Evolutionary conservation across 2,329 filamentous ascomycete species (phyloP).

Genomic region (Biscogniauxia mediterranea): DNA sequence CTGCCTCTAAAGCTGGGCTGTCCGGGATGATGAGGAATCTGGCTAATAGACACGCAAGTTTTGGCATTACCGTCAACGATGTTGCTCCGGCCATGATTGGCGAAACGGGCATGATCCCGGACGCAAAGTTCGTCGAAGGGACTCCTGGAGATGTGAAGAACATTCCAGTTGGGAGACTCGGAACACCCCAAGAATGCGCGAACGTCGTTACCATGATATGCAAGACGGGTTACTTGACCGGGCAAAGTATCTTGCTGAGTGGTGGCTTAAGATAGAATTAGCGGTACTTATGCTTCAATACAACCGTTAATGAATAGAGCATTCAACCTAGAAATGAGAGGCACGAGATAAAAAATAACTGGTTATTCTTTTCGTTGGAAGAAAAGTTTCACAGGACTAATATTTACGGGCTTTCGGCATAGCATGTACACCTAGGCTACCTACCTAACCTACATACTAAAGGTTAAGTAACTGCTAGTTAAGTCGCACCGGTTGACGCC

Average conservation of each 20-base stretch:
- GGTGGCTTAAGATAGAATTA: conserved; percentile 47
- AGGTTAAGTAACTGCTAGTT: no score
- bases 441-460: no score
- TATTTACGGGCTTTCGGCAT: not conserved
- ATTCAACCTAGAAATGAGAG: not conserved
- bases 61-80: conserved; percentile 65
- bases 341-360: not conserved
- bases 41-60: conserved; percentile 55
- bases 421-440: not conserved
- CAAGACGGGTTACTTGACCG: conserved; percentile 59
- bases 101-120: conserved; percentile 61
- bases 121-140: conserved; percentile 47
- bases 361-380: not conserved
- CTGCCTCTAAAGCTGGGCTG: conserved; percentile 61
- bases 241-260: conserved; percentile 52
- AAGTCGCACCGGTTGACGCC: no score
- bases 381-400: not conserved
- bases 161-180: conserved; percentile 58
- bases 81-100: conserved; percentile 70
- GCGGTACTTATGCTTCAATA: not conserved
- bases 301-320: not conserved
- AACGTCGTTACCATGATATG: conserved; percentile 61
- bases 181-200: conserved; percentile 57
- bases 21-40: conserved; percentile 66
- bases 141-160: conserved; percentile 58